Evolutionary conservation across 805 yeast genomes (phyloP).

Genomic region (Lipomyces spencermartinsiae): DNA sequence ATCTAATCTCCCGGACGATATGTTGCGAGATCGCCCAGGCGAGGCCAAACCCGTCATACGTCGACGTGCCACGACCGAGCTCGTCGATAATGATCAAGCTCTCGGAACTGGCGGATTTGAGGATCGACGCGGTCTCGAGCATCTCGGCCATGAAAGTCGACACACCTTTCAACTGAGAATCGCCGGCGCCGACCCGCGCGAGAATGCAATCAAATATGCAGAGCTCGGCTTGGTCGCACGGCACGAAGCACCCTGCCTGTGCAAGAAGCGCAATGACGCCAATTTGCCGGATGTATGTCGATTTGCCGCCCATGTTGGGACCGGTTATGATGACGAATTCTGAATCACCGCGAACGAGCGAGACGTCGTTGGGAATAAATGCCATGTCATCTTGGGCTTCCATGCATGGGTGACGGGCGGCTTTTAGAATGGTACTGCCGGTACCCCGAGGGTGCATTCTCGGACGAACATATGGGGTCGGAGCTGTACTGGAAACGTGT

Average conservation of each 20-base stretch:
- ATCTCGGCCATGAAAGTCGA: slow-evolving; percentile 97
- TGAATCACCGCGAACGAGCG: slow-evolving; percentile 58
- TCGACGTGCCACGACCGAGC: slow-evolving; percentile 86
- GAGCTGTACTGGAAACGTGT: slow-evolving; percentile 80
- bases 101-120: slow-evolving; percentile 76
- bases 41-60: slow-evolving; percentile 96
- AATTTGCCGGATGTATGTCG: slow-evolving; percentile 87
- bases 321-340: slow-evolving; percentile 90
- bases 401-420: slow-evolving; percentile 94
- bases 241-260: slow-evolving; percentile 89
- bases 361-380: slow-evolving; percentile 93
- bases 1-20: slow-evolving; percentile 69
- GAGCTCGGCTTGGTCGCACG: slow-evolving; percentile 76
- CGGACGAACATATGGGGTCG: slow-evolving; percentile 81
- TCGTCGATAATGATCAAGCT: slow-evolving; percentile 92
- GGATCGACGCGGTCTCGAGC: slow-evolving; percentile 89
- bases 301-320: slow-evolving; percentile 98
- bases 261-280: slow-evolving; percentile 88
- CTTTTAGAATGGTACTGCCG: slow-evolving; percentile 58
- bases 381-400: slow-evolving; percentile 89
- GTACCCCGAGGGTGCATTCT: slow-evolving; percentile 58
- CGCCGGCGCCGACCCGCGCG: slow-evolving; percentile 99
- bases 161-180: slow-evolving; percentile 94
- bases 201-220: slow-evolving; percentile 88
- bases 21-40: slow-evolving; percentile 96